These are phyloP conservation scores for Verbena officinalis DNA, from an alignment of 257 asterid genomes.

Conservation along the genomic window DNA sequence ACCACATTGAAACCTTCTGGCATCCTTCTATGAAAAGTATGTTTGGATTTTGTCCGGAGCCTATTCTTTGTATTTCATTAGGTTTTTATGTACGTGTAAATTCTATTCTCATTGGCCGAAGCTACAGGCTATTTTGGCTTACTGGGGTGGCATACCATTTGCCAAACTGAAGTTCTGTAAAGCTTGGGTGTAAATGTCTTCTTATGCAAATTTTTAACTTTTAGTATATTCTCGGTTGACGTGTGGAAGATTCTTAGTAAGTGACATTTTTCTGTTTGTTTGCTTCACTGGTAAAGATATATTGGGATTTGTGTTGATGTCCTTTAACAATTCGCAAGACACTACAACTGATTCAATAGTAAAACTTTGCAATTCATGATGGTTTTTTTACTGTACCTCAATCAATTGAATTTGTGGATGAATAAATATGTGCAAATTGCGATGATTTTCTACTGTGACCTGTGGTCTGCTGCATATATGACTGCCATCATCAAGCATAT, in stretches of 20 bases:
- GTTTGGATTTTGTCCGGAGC: not conserved
- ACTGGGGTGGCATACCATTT: not conserved
- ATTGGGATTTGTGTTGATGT: slow-evolving; percentile 20
- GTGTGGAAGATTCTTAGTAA: not conserved
- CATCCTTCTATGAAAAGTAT: not conserved
- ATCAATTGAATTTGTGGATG: not conserved
- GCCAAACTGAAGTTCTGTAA: slow-evolving; percentile 1
- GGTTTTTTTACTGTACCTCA: not conserved
- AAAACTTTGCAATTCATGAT: too few relatives aligned
- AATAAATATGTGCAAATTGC: slow-evolving; percentile 7
- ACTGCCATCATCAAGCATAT: not conserved
- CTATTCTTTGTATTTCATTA: not conserved
- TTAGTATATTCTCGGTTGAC: not conserved
- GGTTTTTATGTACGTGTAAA: not conserved
- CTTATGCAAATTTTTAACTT: not conserved
- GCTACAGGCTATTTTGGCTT: not conserved
- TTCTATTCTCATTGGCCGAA: slow-evolving; percentile 6
- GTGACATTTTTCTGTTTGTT: not conserved
- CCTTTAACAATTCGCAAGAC: slow-evolving; percentile 9
- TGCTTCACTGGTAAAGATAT: slow-evolving; percentile 15
- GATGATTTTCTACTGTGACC: slow-evolving; percentile 9
- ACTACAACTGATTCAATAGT: too few relatives aligned
- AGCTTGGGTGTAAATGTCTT: not conserved
- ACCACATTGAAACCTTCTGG: not conserved
- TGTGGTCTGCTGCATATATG: not conserved